phyloP scores from a whole-genome alignment of 768 basidiomycete species.

The Hebeloma cylindrosporum region DNA sequence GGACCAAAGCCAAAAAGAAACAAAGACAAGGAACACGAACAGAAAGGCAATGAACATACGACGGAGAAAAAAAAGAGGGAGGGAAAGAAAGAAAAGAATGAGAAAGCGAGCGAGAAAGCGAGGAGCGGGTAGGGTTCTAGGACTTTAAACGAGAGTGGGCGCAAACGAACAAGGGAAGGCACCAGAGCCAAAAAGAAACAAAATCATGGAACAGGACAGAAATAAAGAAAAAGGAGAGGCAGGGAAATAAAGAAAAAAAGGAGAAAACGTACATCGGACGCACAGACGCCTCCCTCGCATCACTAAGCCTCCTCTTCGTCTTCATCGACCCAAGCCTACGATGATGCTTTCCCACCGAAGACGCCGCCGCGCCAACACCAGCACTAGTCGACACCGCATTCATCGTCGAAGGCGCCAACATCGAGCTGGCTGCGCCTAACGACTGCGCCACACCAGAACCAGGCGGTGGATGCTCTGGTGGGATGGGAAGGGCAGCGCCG shows the following conservation, averaged over 20 bases:
- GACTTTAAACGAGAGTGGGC: too few species aligned
- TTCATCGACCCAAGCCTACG: conserved; percentile 71
- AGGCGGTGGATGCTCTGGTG: not conserved
- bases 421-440: conserved; percentile 8
- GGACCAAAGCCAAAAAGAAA: not conserved
- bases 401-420: conserved; percentile 14
- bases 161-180: not conserved
- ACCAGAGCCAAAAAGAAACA: conserved; percentile 2
- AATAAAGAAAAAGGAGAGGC: conserved; percentile 14
- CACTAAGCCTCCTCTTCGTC: conserved; percentile 69
- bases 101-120: too few species aligned
- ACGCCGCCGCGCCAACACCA: conserved; percentile 28
- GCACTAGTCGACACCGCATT: conserved; percentile 25
- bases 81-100: conserved; percentile 12
- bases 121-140: too few species aligned
- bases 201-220: too few species aligned
- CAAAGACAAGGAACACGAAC: not conserved
- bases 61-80: conserved; percentile 14
- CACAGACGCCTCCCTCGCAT: conserved; percentile 75
- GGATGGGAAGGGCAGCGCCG: conserved; percentile 46
- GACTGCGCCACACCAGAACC: conserved; percentile 5
- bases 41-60: too few species aligned
- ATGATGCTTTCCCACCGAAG: conserved; percentile 48
- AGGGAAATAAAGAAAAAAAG: conserved; percentile 6
- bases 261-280: conserved; percentile 64